Conservation (phyloP, 805 yeast genomes). For the Wickerhamiella alocasiicola region DNA sequence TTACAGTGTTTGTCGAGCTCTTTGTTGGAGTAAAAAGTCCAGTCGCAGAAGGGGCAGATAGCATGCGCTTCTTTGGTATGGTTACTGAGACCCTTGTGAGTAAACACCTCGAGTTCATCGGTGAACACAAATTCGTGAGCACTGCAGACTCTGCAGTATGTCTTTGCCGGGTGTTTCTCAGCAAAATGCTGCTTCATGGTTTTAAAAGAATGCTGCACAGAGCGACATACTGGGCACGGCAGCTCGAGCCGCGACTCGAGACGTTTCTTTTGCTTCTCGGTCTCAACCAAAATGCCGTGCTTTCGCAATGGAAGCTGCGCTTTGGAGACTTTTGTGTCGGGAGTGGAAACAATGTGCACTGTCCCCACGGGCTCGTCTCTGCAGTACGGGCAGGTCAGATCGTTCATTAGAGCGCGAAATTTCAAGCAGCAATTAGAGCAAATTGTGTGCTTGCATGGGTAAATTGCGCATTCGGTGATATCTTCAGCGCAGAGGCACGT, state of each 20-base stretch:
- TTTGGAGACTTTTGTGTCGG: conserved; percentile 30
- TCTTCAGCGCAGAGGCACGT: conserved; percentile 69
- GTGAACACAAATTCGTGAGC: conserved; percentile 67
- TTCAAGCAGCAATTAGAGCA: conserved; percentile 77
- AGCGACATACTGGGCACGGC: conserved; percentile 26
- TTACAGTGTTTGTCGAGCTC: conserved; percentile 74
- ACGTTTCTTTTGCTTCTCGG: conserved; percentile 34
- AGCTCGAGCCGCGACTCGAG: conserved; percentile 42
- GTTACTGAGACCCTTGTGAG: conserved; percentile 45
- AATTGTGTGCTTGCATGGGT: conserved; percentile 74
- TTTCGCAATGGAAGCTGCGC: conserved; percentile 28
- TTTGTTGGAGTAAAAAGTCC: conserved; percentile 74
- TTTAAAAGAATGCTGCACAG: conserved; percentile 34
- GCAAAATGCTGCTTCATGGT: conserved; percentile 53
- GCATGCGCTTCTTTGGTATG: conserved; percentile 69
- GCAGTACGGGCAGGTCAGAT: conserved; percentile 70
- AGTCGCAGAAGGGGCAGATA: conserved; percentile 62
- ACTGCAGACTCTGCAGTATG: conserved; percentile 65
- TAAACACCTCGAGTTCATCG: conserved; percentile 51
- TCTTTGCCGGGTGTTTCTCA: conserved; percentile 41
- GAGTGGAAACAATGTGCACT: conserved; percentile 40
- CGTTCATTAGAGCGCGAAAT: conserved; percentile 66
- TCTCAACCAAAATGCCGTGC: conserved; percentile 49
- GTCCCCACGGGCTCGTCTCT: conserved; percentile 47
- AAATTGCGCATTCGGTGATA: conserved; percentile 49